Conservation (phyloP, 208 protist genomes). For the Naegleria lovaniensis region DNA sequence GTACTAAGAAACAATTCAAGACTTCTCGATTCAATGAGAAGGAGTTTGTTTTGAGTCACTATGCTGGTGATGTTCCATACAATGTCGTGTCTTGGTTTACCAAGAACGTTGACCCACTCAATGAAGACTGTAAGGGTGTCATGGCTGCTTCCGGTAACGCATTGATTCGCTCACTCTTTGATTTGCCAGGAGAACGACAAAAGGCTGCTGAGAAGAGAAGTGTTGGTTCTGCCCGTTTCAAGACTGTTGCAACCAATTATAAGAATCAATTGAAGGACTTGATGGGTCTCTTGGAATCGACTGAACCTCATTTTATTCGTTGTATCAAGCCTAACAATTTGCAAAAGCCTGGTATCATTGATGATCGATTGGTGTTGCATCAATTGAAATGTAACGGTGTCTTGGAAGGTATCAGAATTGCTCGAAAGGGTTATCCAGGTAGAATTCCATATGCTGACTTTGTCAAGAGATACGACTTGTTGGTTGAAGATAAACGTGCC, state of each 20-base stretch:
- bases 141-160: constrained; percentile 47
- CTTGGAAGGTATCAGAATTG: constrained; percentile 51
- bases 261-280: constrained; percentile 64
- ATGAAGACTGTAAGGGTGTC: constrained; percentile 64
- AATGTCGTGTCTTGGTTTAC: constrained; percentile 74
- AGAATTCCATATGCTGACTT: constrained; percentile 45
- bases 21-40: constrained; percentile 71
- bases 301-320: constrained; percentile 82
- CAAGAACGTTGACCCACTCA: constrained; percentile 78
- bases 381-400: constrained; percentile 80
- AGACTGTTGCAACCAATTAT: constrained; percentile 68
- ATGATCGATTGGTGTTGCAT: constrained; percentile 64
- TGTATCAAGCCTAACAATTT: constrained; percentile 82
- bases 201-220: constrained; percentile 37
- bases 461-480: constrained; percentile 39
- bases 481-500: constrained; percentile 36
- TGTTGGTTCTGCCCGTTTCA: constrained; percentile 53
- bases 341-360: constrained; percentile 54
- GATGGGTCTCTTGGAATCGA: constrained; percentile 64
- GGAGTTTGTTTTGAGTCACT: constrained; percentile 78
- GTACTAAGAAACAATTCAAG: constrained; percentile 57
- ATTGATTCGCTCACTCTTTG: constrained; percentile 61
- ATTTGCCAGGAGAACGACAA: constrained; percentile 17
- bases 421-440: constrained; percentile 51
- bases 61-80: constrained; percentile 74